Evolutionary conservation across 2,329 filamentous ascomycete genomes (phyloP).

Genomic region (Colletotrichum sp.): DNA sequence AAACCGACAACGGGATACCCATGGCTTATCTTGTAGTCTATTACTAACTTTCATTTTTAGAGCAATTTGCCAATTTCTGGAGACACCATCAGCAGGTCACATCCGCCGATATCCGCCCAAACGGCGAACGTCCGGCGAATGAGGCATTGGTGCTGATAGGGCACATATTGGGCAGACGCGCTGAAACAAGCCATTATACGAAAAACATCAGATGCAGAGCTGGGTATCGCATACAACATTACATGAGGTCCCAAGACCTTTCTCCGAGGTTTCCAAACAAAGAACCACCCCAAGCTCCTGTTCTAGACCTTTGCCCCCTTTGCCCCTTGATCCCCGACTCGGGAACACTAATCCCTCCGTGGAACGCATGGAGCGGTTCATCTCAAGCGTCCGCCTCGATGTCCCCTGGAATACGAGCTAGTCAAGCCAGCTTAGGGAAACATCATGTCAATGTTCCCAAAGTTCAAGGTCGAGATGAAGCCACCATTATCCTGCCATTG

Average conservation of each 20-base stretch:
- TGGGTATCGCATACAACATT: not conserved
- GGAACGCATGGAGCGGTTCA: not conserved
- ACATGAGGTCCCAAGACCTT: not conserved
- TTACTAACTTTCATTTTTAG: not conserved
- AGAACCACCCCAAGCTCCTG: not conserved
- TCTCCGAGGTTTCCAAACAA: not conserved
- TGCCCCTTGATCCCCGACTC: not conserved
- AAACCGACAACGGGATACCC: not conserved
- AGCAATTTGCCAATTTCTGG: not conserved
- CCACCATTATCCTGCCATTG: slow-evolving; percentile 14
- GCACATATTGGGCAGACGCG: not conserved
- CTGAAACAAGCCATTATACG: not conserved
- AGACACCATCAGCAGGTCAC: not conserved
- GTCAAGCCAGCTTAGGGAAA: not conserved
- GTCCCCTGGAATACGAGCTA: not conserved
- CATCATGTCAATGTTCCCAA: not conserved
- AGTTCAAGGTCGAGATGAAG: not conserved
- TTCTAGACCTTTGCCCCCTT: not conserved
- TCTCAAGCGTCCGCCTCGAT: not conserved
- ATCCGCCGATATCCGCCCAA: not conserved
- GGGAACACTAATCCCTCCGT: not conserved
- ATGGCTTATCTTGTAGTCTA: not conserved
- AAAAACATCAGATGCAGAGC: not conserved
- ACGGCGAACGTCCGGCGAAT: not conserved
- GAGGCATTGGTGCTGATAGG: not conserved